A percentile compares a stretch with the other conserved stretches of the same genome.
Conservation (phyloP, 805 yeast species). For the Zygosaccharomyces bisporus region DNA sequence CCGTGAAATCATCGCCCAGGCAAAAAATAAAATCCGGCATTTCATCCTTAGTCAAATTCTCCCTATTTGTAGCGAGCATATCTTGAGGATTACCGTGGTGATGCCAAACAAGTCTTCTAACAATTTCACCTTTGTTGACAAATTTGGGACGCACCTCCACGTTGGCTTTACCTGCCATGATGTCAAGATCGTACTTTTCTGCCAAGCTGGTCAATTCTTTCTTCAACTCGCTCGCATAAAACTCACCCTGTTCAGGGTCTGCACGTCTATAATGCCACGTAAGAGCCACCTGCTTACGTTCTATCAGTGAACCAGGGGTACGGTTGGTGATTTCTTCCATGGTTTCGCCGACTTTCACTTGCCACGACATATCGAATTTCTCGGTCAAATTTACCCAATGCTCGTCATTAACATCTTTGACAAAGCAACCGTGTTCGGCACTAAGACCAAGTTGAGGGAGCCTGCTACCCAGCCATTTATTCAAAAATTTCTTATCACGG, state of each 20-base stretch:
- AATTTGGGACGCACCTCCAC: constrained; percentile 94
- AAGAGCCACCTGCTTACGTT: constrained; percentile 84
- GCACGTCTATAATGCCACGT: constrained; percentile 98
- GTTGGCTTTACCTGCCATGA: constrained; percentile 96
- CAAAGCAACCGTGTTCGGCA: constrained; percentile 97
- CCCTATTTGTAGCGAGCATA: constrained; percentile 33
- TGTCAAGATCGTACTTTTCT: constrained; percentile 78
- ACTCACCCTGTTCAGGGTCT: constrained; percentile 89
- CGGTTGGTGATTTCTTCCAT: constrained; percentile 74
- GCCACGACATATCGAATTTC: constrained; percentile 91
- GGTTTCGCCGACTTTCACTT: constrained; percentile 67
- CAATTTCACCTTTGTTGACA: constrained; percentile 96
- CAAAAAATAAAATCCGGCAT: constrained; percentile 84
- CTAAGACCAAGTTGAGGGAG: constrained; percentile 68
- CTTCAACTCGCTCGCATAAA: constrained; percentile 73
- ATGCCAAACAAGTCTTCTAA: constrained; percentile 65
- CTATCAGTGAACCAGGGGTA: constrained; percentile 88
- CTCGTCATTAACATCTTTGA: constrained; percentile 62
- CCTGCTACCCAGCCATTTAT: constrained; percentile 76
- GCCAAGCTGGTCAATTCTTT: constrained; percentile 59
- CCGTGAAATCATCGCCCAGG: constrained; percentile 94
- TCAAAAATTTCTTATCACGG: constrained; percentile 85
- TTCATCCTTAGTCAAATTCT: constrained; percentile 39
- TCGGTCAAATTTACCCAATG: constrained; percentile 85
- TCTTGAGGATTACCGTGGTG: constrained; percentile 56